These are phyloP conservation scores for Tephrocybe sp. DNA, from an alignment of 768 basidiomycete genomes.

Conservation along the genomic window DNA sequence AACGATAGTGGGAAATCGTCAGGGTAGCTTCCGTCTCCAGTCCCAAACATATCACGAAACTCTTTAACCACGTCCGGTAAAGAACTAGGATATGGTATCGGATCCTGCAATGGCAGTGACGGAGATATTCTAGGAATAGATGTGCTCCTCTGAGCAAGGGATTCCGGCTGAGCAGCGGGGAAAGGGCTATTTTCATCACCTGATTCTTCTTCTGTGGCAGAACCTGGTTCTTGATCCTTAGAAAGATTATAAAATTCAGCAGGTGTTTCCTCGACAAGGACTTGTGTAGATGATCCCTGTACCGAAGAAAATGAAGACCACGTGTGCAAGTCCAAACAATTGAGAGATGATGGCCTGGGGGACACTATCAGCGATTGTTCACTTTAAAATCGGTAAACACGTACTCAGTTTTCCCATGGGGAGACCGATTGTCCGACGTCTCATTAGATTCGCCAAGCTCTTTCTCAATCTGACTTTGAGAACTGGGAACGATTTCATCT, in stretches of 20 bases:
- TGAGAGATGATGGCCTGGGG: neutral
- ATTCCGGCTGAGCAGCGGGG: neutral
- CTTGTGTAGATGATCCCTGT: neutral
- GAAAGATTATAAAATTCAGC: constrained; percentile 13
- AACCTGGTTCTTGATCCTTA: constrained; percentile 15
- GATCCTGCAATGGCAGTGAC: constrained; percentile 4
- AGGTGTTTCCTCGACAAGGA: constrained; percentile 14
- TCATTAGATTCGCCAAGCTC: constrained; percentile 26
- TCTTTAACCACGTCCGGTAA: constrained; percentile 39
- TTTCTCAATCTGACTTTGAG: constrained; percentile 43
- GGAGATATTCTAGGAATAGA: neutral
- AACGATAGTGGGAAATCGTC: constrained; percentile 40
- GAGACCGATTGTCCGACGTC: constrained; percentile 3
- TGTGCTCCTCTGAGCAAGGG: neutral
- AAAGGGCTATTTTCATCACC: constrained; percentile 26
- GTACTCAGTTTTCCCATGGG: neutral
- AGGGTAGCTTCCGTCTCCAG: constrained; percentile 38
- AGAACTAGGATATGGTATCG: constrained; percentile 20
- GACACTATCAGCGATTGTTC: neutral
- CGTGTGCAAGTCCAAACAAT: neutral
- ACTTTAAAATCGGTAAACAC: neutral
- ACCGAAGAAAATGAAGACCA: neutral
- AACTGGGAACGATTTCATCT: constrained; percentile 41
- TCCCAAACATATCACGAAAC: constrained; percentile 45
- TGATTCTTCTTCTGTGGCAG: constrained; percentile 39